Conservation (phyloP, 768 basidiomycete genomes). For the Leccinellum albellum region DNA sequence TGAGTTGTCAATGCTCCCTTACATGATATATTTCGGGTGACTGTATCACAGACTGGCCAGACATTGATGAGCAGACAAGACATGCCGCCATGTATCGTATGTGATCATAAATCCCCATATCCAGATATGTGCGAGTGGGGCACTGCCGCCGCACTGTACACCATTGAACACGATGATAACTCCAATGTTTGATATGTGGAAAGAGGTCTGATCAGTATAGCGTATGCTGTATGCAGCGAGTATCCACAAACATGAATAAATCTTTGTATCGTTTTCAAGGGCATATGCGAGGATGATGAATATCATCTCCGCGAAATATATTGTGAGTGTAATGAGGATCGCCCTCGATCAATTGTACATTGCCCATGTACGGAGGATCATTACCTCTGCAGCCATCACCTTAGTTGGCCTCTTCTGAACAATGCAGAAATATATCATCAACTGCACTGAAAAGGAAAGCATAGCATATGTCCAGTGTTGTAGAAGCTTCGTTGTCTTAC, state of each 20-base stretch:
- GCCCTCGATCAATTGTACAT: not conserved
- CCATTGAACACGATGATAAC: not conserved
- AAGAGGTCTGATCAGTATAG: not conserved
- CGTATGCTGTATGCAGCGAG: not conserved
- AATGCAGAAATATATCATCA: not conserved
- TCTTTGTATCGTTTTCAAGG: not conserved
- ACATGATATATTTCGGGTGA: not conserved
- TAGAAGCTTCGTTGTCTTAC: not conserved
- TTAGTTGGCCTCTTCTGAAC: not conserved
- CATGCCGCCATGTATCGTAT: not conserved
- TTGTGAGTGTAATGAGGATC: not conserved
- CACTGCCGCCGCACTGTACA: no score
- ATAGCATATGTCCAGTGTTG: not conserved
- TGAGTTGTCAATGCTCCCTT: not conserved
- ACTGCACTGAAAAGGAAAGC: not conserved
- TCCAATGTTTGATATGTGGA: not conserved
- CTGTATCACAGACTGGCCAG: not conserved
- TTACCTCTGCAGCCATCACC: not conserved
- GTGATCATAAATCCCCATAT: not conserved
- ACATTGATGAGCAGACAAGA: not conserved
- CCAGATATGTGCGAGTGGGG: not conserved
- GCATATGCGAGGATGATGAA: not conserved
- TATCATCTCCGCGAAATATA: not conserved
- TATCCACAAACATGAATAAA: not conserved
- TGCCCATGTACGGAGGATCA: not conserved